A percentile compares a stretch with the other conserved stretches of the same genome.
These are phyloP conservation scores for Glomus cerebriforme DNA, from an alignment of 192 early-diverging fungal genomes.

Conservation along the genomic window DNA sequence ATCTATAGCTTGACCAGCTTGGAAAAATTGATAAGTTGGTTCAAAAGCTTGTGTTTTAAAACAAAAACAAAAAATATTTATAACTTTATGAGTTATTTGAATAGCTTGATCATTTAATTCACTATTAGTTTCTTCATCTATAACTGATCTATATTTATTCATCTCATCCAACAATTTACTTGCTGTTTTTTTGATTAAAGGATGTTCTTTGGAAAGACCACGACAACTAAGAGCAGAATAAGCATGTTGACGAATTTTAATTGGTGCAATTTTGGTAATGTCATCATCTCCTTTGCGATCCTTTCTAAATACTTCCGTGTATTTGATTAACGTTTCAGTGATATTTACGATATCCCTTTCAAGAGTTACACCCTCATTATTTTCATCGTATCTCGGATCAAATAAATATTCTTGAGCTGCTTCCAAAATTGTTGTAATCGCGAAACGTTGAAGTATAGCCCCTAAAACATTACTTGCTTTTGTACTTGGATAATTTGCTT, in stretches of 20 bases:
- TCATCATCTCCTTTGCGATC: neutral
- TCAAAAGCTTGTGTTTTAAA: neutral
- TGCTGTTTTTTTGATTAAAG: neutral
- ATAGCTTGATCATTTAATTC: neutral
- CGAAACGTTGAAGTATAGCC: neutral
- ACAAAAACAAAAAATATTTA: conserved; percentile 1
- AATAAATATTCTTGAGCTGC: neutral
- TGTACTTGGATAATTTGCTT: neutral
- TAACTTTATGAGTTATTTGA: neutral
- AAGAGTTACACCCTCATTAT: no score
- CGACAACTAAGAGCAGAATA: neutral
- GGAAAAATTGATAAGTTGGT: neutral
- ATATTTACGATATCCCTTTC: neutral
- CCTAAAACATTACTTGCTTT: neutral
- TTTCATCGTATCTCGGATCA: neutral
- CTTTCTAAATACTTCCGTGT: neutral
- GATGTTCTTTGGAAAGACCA: neutral
- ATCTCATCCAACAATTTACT: neutral
- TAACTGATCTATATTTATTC: neutral
- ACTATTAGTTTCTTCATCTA: neutral
- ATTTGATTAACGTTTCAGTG: neutral
- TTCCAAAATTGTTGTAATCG: neutral
- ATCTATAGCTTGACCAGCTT: neutral
- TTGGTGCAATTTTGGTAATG: neutral
- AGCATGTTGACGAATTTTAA: conserved; percentile 11